Evolutionary conservation across 768 basidiomycete genomes (phyloP), one percentile per base, ranked within the genome.

Genomic region (Daedaleopsis nitida): DNA sequence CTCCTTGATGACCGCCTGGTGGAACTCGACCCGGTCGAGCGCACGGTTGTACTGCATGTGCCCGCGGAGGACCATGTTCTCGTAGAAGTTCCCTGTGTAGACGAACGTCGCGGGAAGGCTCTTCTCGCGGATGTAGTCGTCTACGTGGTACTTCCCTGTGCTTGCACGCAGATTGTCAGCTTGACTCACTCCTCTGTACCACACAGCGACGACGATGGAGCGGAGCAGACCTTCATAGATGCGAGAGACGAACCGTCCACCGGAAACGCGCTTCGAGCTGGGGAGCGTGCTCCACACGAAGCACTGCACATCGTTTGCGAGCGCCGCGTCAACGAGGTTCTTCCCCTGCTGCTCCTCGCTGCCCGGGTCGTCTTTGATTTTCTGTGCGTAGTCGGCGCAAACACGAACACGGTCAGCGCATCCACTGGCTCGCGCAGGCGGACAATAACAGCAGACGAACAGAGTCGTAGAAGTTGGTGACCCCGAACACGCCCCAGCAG

Each of bases 51-150:
- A 67, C 21, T 16, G 32, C 63, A 67, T 59, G 58, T 67, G 63
- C 27, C 52, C 51, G 12, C 66, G 59, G 48, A 57, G 57, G 16
- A 67, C 56, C 63, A 64, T 62, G 55, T 67, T 67, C 60, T 67
- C 66, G 58, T 63, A 67, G 60, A 67, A 67, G 55, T 67, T 67
- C 6, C 66, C 66, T 1, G 66, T 67, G 53, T 62, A 67, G 14
- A 67, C 39, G 52, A 67, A 67, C 7, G 51, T 38, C 3, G 60
- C 66, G 9, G 63, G 58, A 8, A 54, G 47, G 39, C 43, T 44
- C 55, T 52, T 64, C 58, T 57, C 58, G 6, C 63, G 60, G 45
- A 67, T 67, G 55, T 67, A 64, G 53, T 62, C 66, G 48, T 67
- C 66, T 6, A 67, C 66, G 19, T 64, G 66, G 27, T 62, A 50